Conservation (phyloP, 2,329 filamentous ascomycete genomes). For the Hypoxylon sp. region DNA sequence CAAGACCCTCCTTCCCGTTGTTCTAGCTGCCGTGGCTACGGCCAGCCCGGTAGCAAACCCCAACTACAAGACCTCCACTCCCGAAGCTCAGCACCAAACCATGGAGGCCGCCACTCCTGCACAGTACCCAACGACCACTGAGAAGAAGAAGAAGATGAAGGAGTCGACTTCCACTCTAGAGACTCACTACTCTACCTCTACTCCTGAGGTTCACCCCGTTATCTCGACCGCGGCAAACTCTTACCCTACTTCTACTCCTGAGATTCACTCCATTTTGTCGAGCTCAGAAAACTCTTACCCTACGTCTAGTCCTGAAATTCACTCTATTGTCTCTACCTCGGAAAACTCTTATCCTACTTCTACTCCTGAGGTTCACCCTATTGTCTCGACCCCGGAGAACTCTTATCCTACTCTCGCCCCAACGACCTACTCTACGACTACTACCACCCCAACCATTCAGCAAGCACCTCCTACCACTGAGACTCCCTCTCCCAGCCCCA, state of each 20-base stretch:
- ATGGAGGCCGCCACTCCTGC: slow-evolving; percentile 15
- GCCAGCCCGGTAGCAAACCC: slow-evolving; percentile 40
- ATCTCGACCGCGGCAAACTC: not conserved
- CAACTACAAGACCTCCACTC: slow-evolving; percentile 33
- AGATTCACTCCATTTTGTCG: too few relatives aligned
- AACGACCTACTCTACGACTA: not conserved
- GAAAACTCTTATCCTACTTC: not conserved
- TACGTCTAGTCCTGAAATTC: not conserved
- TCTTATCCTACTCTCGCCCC: slow-evolving; percentile 5
- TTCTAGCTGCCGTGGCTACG: slow-evolving; percentile 36
- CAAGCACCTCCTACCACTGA: not conserved
- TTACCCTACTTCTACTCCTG: slow-evolving; percentile 7
- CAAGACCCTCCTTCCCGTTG: slow-evolving; percentile 36
- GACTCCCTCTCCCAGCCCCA: not conserved
- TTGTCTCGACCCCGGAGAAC: not conserved
- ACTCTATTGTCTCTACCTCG: too few relatives aligned
- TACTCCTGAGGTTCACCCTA: not conserved
- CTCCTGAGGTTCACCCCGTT: not conserved
- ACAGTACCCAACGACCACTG: slow-evolving; percentile 20
- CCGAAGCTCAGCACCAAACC: slow-evolving; percentile 18
- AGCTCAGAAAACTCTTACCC: not conserved
- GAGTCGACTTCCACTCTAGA: slow-evolving; percentile 1
- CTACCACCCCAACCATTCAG: not conserved
- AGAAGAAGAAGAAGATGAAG: slow-evolving; percentile 7
- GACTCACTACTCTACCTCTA: not conserved